Evolutionary conservation across 495 filamentous ascomycete genomes (phyloP), one percentile per base, ranked within the genome.

Genomic region (Annulohypoxylon bovei): DNA sequence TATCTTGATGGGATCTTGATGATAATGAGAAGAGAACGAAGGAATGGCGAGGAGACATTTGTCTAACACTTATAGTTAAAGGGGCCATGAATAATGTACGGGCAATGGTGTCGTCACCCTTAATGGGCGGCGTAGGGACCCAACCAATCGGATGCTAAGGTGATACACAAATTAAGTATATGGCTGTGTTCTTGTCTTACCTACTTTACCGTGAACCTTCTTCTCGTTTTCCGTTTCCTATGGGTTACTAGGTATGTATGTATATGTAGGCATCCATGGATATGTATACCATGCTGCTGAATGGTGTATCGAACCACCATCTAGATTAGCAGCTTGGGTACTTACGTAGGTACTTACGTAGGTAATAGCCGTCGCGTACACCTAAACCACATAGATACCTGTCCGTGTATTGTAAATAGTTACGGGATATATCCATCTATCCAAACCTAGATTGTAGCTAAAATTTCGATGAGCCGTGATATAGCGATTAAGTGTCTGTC

Each of bases 81-180:
- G 6, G n/a, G 16, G 25, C 9, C n/a, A 44, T 39, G 40, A 37
- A 64, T 68, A 71, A 42, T 61, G 54, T 58, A 60, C 44, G 47
- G 22, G 23, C 18, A 72, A 64, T 75, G 72, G 75, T 76, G 75
- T 76, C 75, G 72, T 76, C 72, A 76, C 75, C 28, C 37, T 40
- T 22, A 4, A 56, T 39, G 53, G 42, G 58, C 52, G 55, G 50
- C 54, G 58, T 68, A 62, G 25, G n/a, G 39, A 16, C 20, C 4
- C 12, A 55, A 54, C 71, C 71, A 76, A 76, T 71, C 23, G 42
- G 12, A 59, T 56, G 32, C n/a, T 8, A 6, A 67, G 6, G 23
- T 8, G 28, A 40, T 30, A 62, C 22, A 67, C 35, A 32, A 67
- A 64, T 62, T 67, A 68, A 65, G 69, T 70, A 74, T 72, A 63